Percentiles rank a stretch among this genome's conserved stretches.
phyloP scores from a whole-genome alignment of 2,329 filamentous ascomycete species.

The Ramichloridium luteum region DNA sequence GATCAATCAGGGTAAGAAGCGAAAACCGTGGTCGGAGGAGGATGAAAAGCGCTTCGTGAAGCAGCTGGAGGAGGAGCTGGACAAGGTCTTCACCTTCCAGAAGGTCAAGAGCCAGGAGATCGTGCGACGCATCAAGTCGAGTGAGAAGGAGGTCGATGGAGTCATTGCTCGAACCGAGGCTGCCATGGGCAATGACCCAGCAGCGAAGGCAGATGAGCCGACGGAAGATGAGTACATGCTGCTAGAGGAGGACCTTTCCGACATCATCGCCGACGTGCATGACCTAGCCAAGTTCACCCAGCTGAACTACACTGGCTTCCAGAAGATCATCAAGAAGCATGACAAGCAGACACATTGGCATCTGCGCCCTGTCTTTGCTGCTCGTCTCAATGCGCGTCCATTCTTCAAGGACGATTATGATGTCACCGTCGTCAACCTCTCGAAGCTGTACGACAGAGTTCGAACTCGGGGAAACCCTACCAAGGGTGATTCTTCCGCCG shows the following conservation, averaged over 20 bases:
- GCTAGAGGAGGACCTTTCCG: slow-evolving; percentile 86
- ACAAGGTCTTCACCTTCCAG: slow-evolving; percentile 96
- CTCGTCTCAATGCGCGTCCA: slow-evolving; percentile 84
- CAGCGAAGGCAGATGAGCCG: slow-evolving; percentile 35
- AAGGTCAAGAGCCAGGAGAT: slow-evolving; percentile 97
- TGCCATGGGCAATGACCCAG: slow-evolving; percentile 29
- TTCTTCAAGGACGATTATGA: slow-evolving; percentile 99
- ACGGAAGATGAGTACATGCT: slow-evolving; percentile 88
- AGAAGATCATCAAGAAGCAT: slow-evolving; percentile 99
- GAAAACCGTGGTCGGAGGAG: slow-evolving; percentile 72
- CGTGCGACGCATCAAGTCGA: slow-evolving; percentile 72
- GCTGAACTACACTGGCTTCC: slow-evolving; percentile 96
- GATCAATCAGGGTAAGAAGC: slow-evolving; percentile 26
- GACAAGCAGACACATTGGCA: slow-evolving; percentile 89
- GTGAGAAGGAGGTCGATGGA: slow-evolving; percentile 79
- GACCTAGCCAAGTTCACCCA: slow-evolving; percentile 97
- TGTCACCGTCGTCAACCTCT: slow-evolving; percentile 85
- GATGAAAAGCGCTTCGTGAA: slow-evolving; percentile 82
- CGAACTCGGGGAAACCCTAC: slow-evolving; percentile 84
- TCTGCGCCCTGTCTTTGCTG: slow-evolving; percentile 89
- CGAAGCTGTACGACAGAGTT: slow-evolving; percentile 87
- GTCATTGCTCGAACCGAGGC: slow-evolving; percentile 58
- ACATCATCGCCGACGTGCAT: slow-evolving; percentile 97
- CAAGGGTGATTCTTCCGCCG: slow-evolving; percentile 82
- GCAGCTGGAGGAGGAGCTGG: slow-evolving; percentile 78